Evolutionary conservation across 78 protist species (phyloP), one percentile per base, ranked within the genome.

Genomic region (Polysphondylium violaceum): DNA sequence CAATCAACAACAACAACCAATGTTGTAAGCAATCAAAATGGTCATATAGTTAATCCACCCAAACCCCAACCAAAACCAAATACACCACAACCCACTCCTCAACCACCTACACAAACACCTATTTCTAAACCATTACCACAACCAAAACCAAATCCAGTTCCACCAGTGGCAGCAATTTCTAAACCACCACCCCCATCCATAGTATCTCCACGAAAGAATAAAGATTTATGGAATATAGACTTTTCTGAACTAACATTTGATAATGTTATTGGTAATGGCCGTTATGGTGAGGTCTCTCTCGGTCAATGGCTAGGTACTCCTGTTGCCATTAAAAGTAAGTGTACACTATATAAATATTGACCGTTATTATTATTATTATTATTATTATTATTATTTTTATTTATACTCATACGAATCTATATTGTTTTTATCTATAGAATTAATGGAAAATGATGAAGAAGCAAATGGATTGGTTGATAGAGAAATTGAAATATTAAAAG

Each of bases 221-320:
- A 64, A 35, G 87, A 77, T 36, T 63, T 50, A 43, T 88, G 87
- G 87, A 74, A 88, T 50, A 88, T 88, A 23, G 56, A 64, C 14
- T 88, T 71, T 21, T 35, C 4, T 4, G 88, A 88, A 40, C 40
- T 88, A 25, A 65, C 33, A 50, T 59, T 88, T 35, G 94, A 51
- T 36, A 64, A 88, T 76, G 88, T 65, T 21, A 72, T 88, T 40
- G 86, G 89, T 47, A n/a, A 35, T 1, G 94, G 94, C 19, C 74
- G 72, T 38, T 76, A 76, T 67, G 94, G 94, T 35, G 76, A 60
- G 21, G 94, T 88, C 0, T 76, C 77, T 9, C 69, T 76, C 1
- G 94, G 94, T 12, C 17, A 12, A 19, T 88, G 73, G 71, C 35
- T 88, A 25, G 94, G 94, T 19, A 76, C 88, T 33, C 94, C 94